Evolutionary conservation across 2,329 filamentous ascomycete genomes (phyloP).

Genomic region (Paecilomyces sp.): DNA sequence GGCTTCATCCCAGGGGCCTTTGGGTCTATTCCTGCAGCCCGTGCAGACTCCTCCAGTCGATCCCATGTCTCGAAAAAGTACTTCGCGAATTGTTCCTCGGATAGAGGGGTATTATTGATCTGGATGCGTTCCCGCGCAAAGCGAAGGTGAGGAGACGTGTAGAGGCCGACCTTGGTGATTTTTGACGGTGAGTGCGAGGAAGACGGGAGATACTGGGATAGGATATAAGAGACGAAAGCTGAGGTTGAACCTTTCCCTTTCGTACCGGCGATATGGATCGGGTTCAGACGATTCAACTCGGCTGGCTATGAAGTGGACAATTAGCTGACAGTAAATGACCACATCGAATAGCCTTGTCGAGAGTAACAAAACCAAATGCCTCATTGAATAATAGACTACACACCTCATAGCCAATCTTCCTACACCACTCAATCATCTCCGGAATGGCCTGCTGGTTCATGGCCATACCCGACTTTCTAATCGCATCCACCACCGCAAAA

Average conservation of each 20-base stretch:
- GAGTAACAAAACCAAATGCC: background rate
- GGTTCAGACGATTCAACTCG: conserved; percentile 53
- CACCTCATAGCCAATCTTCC: conserved; percentile 67
- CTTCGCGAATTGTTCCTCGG: conserved; percentile 59
- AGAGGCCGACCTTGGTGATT: conserved; percentile 61
- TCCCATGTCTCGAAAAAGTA: conserved; percentile 88
- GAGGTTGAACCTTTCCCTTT: conserved; percentile 92
- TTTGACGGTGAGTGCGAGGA: conserved; percentile 20
- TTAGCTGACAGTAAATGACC: background rate
- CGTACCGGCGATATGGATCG: conserved; percentile 82
- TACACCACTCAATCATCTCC: conserved; percentile 74
- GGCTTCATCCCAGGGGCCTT: conserved; percentile 60
- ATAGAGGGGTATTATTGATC: conserved; percentile 65
- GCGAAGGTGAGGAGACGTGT: conserved; percentile 78
- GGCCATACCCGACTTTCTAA: conserved; percentile 64
- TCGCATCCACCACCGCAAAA: conserved; percentile 66
- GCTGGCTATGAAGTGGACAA: conserved; percentile 42
- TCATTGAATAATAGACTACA: conserved; percentile 23
- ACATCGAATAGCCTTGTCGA: background rate
- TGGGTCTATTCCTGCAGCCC: conserved; percentile 46
- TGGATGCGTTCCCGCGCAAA: conserved; percentile 79
- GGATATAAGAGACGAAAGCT: conserved; percentile 72
- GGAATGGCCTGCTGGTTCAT: conserved; percentile 72
- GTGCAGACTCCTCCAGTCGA: conserved; percentile 48
- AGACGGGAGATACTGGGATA: conserved; percentile 52